phyloP scores from a whole-genome alignment of 139 green algal genomes.

The Marvania coccoides region DNA sequence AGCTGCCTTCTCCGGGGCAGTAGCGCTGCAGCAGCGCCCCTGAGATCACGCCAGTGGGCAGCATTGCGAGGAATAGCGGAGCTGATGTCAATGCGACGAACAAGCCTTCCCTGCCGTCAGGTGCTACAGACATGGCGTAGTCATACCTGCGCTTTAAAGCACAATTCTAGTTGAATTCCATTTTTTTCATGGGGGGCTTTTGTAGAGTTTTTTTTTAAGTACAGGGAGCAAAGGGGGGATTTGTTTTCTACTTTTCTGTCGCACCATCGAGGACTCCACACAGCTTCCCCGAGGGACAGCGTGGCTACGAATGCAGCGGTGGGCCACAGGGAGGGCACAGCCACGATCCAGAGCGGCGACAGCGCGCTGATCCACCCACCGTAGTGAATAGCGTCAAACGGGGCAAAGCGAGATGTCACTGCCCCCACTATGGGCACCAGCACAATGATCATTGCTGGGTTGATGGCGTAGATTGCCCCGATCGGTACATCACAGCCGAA shows the following conservation, averaged over 20 bases:
- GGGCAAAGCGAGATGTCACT: too few species aligned
- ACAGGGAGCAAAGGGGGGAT: too few species aligned
- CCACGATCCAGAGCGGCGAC: constrained; percentile 38
- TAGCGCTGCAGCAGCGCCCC: constrained; percentile 31
- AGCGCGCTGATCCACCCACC: too few species aligned
- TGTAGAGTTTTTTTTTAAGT: too few species aligned
- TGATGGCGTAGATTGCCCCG: constrained; percentile 51
- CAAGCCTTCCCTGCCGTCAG: constrained; percentile 38
- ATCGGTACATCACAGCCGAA: constrained; percentile 46
- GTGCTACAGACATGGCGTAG: constrained; percentile 46
- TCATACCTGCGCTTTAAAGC: constrained; percentile 35
- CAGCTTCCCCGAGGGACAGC: constrained; percentile 44
- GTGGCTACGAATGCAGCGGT: constrained; percentile 42
- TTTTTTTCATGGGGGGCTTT: too few species aligned
- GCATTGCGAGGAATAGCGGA: constrained; percentile 45
- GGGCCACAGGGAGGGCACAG: constrained; percentile 23
- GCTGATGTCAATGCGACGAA: constrained; percentile 40
- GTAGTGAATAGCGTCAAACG: too few species aligned
- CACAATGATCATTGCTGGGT: constrained; percentile 44
- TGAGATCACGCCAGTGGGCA: constrained; percentile 40
- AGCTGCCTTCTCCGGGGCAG: constrained; percentile 28
- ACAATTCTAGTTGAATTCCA: too few species aligned
- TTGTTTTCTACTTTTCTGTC: too few species aligned
- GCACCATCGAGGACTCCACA: constrained; percentile 43
- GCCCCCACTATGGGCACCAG: too few species aligned